Conservation (phyloP, 2,329 filamentous ascomycete species). For the Shiraia bambusicola region DNA sequence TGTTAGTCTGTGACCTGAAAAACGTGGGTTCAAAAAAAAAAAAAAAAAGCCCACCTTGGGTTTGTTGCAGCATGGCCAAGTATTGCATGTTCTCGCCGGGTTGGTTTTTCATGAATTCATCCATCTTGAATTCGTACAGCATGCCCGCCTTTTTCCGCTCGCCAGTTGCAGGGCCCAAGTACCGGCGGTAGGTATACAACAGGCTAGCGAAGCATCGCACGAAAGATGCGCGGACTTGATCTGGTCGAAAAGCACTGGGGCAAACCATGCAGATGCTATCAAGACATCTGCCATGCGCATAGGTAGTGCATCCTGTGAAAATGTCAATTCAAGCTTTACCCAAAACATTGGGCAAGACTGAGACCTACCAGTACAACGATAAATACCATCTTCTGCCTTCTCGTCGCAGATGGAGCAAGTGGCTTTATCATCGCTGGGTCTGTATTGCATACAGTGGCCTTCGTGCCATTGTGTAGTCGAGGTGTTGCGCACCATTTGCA, state of each 20-base stretch:
- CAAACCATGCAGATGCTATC: slow-evolving; percentile 64
- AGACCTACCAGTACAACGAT: slow-evolving; percentile 63
- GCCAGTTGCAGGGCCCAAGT: slow-evolving; percentile 58
- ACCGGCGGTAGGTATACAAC: slow-evolving; percentile 69
- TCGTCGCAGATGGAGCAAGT: slow-evolving; percentile 77
- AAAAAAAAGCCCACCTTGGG: slow-evolving; percentile 55
- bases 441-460: slow-evolving; percentile 76
- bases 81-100: slow-evolving; percentile 66
- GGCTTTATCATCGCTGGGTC: slow-evolving; percentile 59
- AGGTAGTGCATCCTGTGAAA: slow-evolving; percentile 56
- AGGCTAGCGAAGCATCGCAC: slow-evolving; percentile 69
- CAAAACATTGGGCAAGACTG: slow-evolving; percentile 4
- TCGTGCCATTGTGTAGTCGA: slow-evolving; percentile 82
- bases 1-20: slow-evolving; percentile 11
- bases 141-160: slow-evolving; percentile 65
- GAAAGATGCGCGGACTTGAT: slow-evolving; percentile 68
- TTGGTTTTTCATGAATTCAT: slow-evolving; percentile 64
- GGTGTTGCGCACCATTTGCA: slow-evolving; percentile 76
- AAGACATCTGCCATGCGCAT: slow-evolving; percentile 61
- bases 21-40: background rate
- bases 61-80: slow-evolving; percentile 63
- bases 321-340: slow-evolving; percentile 24
- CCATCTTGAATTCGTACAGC: slow-evolving; percentile 66
- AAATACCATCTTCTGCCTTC: slow-evolving; percentile 71
- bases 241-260: slow-evolving; percentile 65